Base-by-base conservation (phyloP, 2,329 filamentous ascomycete genomes). In the Curvularia sp. region DNA sequence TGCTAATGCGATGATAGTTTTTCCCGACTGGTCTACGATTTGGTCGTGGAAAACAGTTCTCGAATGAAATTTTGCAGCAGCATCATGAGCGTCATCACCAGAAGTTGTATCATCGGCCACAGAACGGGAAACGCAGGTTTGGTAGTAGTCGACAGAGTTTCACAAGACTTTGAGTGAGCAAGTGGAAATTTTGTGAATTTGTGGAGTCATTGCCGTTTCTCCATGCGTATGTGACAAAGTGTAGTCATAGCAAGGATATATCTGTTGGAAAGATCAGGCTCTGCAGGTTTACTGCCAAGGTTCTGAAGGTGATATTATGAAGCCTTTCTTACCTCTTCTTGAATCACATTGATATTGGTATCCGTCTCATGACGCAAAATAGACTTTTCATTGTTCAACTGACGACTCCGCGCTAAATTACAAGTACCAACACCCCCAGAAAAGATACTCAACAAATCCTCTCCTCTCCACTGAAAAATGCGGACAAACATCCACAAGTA, bases 11-110 rank as follows among this genome's bases (percentile, higher is more conserved):
- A 33, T 7, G n/a, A 20, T 43, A 65, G 63, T 41, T 65, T 42
- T 65, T 65, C 41, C 63, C 63, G 1, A 18, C 47, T 6, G 60
- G 63, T 22, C 55, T 30, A 3, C 52, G 58, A 26, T 28, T 65
- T 35, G 22, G 49, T 7, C 49, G 58, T 22, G 49, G 60, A 1
- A 57, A 41, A 1, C 42, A 38, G 46, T 49, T 62, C 18, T 48
- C 44, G 18, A 30, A 48, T 48, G 44, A 48, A n/a, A 48, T 30
- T 35, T 5, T 48, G 18, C n/a, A 48, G 18, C n/a, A 33, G 15
- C 30, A 48, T 33, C 28, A 20, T 4, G 28, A 31, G 20, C 18
- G 5, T 5, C 15, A 22, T 4, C 18, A n/a, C 2, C n/a, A 48
- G 18, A 20, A 31, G 12, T 33, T 48, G 18, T 48, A 48, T 48